Evolutionary conservation across 345 rosid species (phyloP), one percentile per base, ranked within the genome.

Genomic region (Citrus cavaleriei): DNA sequence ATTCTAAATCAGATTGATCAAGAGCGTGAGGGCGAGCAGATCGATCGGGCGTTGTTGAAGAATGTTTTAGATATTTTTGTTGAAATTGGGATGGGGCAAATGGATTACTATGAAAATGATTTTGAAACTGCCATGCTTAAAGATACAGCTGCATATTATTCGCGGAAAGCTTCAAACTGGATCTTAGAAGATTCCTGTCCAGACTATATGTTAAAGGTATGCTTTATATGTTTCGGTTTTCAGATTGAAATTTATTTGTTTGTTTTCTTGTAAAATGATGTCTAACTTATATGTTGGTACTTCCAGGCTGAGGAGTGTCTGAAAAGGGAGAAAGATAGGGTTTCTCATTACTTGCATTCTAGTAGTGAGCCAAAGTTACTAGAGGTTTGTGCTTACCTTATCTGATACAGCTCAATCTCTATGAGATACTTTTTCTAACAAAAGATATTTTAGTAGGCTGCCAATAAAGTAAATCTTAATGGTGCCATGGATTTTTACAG

Each of bases 81-180:
- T 49, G 92, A 90, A 79, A 87, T 88, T 21, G 92, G 93, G 69
- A 89, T 87, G 88, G 88, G 87, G 8, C 76, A 71, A n/a, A 87
- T 88, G 91, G 81, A 85, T 60, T 70, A 55, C 19, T 87, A 88
- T 76, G 83, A 84, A 58, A 72, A 60, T 42, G 93, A 91, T 81
- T 91, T 91, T 81, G 95, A 91, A 79, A 84, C 40, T 7, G 69
- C 80, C 30, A 84, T 90, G 90, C 88, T 90, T 70, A 65, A 86
- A 60, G 92, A 86, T 70, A 83, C 89, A 62, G 84, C 90, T 58
- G 81, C 87, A 3, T 90, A 90, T 84, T 91, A 91, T 85, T 88
- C 88, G 65, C 86, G 84, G 58, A 91, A 91, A 84, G 95, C 95
- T 51, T 83, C 93, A 61, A 85, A n/a, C 66, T 91, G 93, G 95